These are phyloP conservation scores for Trichoderma gracile DNA, from an alignment of 2,329 filamentous ascomycete species.

Conservation along the genomic window DNA sequence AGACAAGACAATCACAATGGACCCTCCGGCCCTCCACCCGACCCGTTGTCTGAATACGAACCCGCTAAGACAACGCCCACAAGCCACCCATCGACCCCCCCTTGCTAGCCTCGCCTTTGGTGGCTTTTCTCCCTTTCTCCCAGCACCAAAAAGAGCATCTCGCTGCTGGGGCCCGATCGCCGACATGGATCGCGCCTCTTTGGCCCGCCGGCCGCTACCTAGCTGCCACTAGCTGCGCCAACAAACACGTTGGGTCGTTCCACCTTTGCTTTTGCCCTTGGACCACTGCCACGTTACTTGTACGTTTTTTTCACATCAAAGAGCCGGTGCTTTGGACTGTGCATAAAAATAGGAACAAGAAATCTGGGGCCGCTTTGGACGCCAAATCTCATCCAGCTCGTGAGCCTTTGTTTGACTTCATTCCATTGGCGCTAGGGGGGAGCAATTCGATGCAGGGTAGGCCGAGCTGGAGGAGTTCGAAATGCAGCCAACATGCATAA, in stretches of 20 bases:
- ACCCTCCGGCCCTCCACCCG: not conserved
- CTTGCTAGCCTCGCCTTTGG: slow-evolving; percentile 5
- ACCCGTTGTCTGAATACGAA: slow-evolving; percentile 9
- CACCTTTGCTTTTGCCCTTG: not conserved
- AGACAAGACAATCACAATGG: no score
- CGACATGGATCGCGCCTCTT: slow-evolving; percentile 17
- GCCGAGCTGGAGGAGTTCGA: no score
- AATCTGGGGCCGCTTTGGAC: not conserved
- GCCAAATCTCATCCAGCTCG: not conserved
- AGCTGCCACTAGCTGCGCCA: slow-evolving; percentile 13
- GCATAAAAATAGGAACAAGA: slow-evolving; percentile 21
- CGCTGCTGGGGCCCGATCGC: slow-evolving; percentile 5
- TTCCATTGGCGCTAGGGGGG: no score
- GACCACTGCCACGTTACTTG: not conserved
- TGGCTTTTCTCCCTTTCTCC: not conserved
- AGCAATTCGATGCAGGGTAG: no score
- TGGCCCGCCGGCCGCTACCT: not conserved
- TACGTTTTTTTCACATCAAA: not conserved
- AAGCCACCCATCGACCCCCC: not conserved
- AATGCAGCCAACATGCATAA: no score
- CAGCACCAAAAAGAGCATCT: not conserved
- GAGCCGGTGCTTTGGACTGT: not conserved
- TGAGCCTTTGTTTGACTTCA: no score
- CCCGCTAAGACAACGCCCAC: slow-evolving; percentile 12
- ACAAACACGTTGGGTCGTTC: slow-evolving; percentile 3